These are phyloP conservation scores for Xylariaceae sp. DNA, from an alignment of 2,329 filamentous ascomycete genomes.

Conservation along the genomic window DNA sequence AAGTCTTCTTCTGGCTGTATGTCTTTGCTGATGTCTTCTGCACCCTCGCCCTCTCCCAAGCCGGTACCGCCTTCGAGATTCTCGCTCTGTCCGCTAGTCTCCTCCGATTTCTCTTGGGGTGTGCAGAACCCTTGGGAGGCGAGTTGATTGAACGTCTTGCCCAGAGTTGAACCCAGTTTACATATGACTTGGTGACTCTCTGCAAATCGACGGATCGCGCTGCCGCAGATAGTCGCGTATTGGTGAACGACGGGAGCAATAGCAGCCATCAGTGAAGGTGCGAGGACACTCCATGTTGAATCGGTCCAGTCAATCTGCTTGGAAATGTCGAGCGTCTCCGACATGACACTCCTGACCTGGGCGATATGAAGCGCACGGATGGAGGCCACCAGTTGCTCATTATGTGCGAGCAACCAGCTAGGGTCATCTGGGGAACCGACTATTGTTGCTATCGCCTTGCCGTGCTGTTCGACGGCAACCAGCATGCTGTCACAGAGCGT, in stretches of 20 bases:
- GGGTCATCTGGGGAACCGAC: slow-evolving; percentile 56
- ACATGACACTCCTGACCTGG: slow-evolving; percentile 44
- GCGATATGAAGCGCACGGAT: slow-evolving; percentile 55
- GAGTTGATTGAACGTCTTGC: slow-evolving; percentile 72
- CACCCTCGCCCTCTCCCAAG: slow-evolving; percentile 89
- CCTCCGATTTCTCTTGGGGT: slow-evolving; percentile 73
- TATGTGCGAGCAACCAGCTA: slow-evolving; percentile 57
- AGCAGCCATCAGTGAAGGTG: slow-evolving; percentile 53
- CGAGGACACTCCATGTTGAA: slow-evolving; percentile 36
- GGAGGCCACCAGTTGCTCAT: slow-evolving; percentile 46
- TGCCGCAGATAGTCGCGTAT: slow-evolving; percentile 58
- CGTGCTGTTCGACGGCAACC: slow-evolving; percentile 70
- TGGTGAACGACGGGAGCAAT: slow-evolving; percentile 68
- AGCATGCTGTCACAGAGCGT: slow-evolving; percentile 69
- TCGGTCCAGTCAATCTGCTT: slow-evolving; percentile 37
- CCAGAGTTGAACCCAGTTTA: slow-evolving; percentile 69
- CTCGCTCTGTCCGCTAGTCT: slow-evolving; percentile 63
- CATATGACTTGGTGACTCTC: slow-evolving; percentile 64
- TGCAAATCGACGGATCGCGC: slow-evolving; percentile 53
- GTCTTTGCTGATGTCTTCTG: slow-evolving; percentile 97
- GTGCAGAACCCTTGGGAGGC: slow-evolving; percentile 85
- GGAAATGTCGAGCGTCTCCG: slow-evolving; percentile 21
- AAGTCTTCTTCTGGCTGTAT: slow-evolving; percentile 91
- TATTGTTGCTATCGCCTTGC: slow-evolving; percentile 48
- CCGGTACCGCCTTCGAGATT: slow-evolving; percentile 89